A percentile compares a stretch with the other conserved stretches of the same genome.
phyloP scores from a whole-genome alignment of 2,329 filamentous ascomycete genomes.

The Colletotrichum lini region DNA sequence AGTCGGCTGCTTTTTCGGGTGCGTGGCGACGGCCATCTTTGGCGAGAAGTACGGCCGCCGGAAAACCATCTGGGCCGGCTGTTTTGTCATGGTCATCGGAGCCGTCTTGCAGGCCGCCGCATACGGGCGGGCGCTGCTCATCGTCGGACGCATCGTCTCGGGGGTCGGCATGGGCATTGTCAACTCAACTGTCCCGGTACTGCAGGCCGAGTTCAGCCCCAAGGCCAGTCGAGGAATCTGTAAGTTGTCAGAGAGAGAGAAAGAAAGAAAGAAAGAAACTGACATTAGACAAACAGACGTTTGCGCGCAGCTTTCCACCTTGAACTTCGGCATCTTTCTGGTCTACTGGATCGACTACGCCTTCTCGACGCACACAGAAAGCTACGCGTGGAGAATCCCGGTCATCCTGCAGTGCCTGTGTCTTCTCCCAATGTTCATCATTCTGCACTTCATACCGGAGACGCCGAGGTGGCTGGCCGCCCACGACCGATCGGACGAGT shows the following conservation, averaged over 20 bases:
- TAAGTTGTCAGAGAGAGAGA: conserved; percentile 33
- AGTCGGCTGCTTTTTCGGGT: conserved; percentile 51
- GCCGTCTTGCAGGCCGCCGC: conserved; percentile 60
- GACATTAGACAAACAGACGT: conserved; percentile 51
- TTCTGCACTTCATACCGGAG: conserved; percentile 57
- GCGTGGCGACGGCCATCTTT: conserved; percentile 50
- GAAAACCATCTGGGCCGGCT: conserved; percentile 57
- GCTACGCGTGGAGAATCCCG: conserved; percentile 58
- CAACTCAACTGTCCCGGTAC: conserved; percentile 61
- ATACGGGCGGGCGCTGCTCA: conserved; percentile 59
- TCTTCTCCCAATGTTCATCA: conserved; percentile 55
- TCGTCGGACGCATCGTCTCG: conserved; percentile 62
- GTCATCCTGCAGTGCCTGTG: conserved; percentile 59
- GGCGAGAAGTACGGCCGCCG: conserved; percentile 61
- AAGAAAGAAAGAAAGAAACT: background rate
- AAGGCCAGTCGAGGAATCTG: conserved; percentile 55
- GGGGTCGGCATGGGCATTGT: conserved; percentile 63
- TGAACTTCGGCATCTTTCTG: conserved; percentile 62
- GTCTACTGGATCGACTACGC: conserved; percentile 64
- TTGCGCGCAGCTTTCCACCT: conserved; percentile 62
- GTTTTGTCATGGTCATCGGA: conserved; percentile 59
- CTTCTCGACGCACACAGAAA: conserved; percentile 50
- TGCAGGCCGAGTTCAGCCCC: conserved; percentile 59
- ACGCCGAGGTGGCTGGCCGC: conserved; percentile 60
- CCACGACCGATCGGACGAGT: conserved; percentile 55